phyloP scores from a whole-genome alignment of 108 stramenopile genomes.

The Seminavis robusta region DNA sequence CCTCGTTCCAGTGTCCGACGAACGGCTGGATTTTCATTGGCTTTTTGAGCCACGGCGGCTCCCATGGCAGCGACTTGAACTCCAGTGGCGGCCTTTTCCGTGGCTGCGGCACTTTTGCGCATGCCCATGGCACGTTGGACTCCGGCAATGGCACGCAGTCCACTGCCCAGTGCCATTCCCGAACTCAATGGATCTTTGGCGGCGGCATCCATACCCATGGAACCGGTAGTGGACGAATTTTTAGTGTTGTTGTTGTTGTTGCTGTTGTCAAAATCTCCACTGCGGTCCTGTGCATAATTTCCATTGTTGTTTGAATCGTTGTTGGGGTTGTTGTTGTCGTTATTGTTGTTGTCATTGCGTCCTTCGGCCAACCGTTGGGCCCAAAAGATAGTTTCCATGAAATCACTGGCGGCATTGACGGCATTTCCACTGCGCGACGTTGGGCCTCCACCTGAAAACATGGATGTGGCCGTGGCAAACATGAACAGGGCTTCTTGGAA shows the following conservation, averaged over 20 bases:
- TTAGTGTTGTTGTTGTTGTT: too few species aligned
- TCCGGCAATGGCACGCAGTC: not conserved
- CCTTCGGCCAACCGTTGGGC: not conserved
- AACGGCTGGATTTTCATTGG: not conserved
- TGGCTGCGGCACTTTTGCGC: not conserved
- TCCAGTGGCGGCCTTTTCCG: not conserved
- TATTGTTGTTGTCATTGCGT: not conserved
- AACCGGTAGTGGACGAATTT: too few species aligned
- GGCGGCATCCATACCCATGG: too few species aligned
- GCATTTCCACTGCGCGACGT: not conserved
- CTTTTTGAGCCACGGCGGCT: conserved; percentile 1
- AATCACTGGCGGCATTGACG: conserved; percentile 3
- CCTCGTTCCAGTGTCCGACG: not conserved
- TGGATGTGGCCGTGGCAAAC: conserved; percentile 2
- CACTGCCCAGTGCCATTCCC: conserved; percentile 4
- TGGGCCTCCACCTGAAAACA: not conserved
- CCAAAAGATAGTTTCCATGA: conserved; percentile 4
- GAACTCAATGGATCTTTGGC: too few species aligned
- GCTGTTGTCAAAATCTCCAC: too few species aligned
- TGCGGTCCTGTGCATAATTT: not conserved
- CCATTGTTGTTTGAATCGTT: not conserved
- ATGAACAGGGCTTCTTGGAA: conserved; percentile 14
- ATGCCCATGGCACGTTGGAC: not conserved
- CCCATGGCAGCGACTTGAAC: not conserved
- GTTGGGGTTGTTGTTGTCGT: conserved; percentile 7